Evolutionary conservation across 257 asterid species (phyloP).

Genomic region (Fraxinus cuspidata): DNA sequence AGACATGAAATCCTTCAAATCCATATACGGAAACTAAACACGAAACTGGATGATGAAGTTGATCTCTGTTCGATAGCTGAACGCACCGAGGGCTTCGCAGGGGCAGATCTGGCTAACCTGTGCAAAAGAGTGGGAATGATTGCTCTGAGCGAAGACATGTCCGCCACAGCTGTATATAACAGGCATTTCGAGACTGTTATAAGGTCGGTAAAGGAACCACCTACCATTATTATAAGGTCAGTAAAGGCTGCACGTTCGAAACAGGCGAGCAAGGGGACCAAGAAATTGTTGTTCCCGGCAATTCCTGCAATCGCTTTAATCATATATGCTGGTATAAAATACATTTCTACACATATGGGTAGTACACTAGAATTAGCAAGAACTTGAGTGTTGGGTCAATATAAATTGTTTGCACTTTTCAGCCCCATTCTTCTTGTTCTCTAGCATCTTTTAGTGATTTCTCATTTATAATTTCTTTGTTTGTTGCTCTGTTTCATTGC

Average conservation of each 20-base stretch:
- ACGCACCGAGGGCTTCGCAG: conserved; percentile 73
- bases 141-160: conserved; percentile 85
- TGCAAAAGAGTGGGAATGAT: conserved; percentile 89
- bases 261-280: conserved; percentile 24
- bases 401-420: neutral
- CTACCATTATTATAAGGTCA: conserved; percentile 47
- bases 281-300: conserved; percentile 31
- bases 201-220: conserved; percentile 67
- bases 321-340: conserved; percentile 40
- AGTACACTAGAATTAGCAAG: conserved; percentile 34
- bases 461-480: neutral
- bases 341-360: conserved; percentile 19
- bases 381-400: conserved; percentile 30
- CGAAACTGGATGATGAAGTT: conserved; percentile 59
- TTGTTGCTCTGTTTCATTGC: neutral
- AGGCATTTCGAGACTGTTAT: conserved; percentile 65
- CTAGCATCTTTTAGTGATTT: neutral
- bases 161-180: conserved; percentile 61
- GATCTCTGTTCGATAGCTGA: conserved; percentile 68
- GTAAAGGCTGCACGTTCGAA: conserved; percentile 65
- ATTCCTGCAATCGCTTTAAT: conserved; percentile 35
- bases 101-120: conserved; percentile 87
- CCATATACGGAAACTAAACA: conserved; percentile 54
- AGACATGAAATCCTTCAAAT: conserved; percentile 83
- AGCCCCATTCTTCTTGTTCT: neutral